Evolutionary conservation across 805 yeast species (phyloP).

Genomic region (Myxozyma melibiosi): DNA sequence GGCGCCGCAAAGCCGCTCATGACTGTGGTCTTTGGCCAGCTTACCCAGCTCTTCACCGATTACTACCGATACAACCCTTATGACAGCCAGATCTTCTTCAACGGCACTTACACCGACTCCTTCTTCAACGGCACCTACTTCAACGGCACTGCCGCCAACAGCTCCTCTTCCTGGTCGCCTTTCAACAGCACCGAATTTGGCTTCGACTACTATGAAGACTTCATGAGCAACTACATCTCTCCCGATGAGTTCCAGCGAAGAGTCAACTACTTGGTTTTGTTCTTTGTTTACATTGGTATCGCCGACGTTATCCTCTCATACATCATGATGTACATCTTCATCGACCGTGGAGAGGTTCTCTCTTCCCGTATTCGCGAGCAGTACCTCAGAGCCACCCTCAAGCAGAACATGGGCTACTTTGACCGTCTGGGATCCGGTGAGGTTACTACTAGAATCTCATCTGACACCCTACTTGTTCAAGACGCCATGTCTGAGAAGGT

Average conservation of each 20-base stretch:
- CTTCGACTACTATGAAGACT: conserved; percentile 13
- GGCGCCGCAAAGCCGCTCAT: conserved; percentile 45
- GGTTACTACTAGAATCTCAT: conserved; percentile 49
- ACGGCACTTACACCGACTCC: conserved; percentile 28
- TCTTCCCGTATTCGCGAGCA: conserved; percentile 46
- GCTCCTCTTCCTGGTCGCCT: conserved; percentile 26
- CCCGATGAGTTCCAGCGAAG: conserved; percentile 40
- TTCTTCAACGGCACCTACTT: conserved; percentile 26
- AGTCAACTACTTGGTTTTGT: conserved; percentile 44
- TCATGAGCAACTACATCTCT: conserved; percentile 19
- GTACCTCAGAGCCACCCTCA: conserved; percentile 44
- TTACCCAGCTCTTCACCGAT: conserved; percentile 44
- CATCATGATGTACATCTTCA: conserved; percentile 43
- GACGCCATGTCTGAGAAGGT: conserved; percentile 49
- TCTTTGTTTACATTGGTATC: conserved; percentile 47
- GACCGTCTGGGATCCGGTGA: conserved; percentile 49
- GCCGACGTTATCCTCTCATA: conserved; percentile 38
- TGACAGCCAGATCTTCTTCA: conserved; percentile 14
- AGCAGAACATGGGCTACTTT: conserved; percentile 48
- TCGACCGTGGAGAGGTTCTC: conserved; percentile 47
- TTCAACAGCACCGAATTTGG: conserved; percentile 19
- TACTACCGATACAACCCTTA: conserved; percentile 38
- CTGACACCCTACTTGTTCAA: conserved; percentile 46
- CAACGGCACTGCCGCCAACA: conserved; percentile 28
- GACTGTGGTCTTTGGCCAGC: conserved; percentile 46